These are phyloP conservation scores for Phanerochaete sordida DNA, from an alignment of 768 basidiomycete species.

Conservation along the genomic window DNA sequence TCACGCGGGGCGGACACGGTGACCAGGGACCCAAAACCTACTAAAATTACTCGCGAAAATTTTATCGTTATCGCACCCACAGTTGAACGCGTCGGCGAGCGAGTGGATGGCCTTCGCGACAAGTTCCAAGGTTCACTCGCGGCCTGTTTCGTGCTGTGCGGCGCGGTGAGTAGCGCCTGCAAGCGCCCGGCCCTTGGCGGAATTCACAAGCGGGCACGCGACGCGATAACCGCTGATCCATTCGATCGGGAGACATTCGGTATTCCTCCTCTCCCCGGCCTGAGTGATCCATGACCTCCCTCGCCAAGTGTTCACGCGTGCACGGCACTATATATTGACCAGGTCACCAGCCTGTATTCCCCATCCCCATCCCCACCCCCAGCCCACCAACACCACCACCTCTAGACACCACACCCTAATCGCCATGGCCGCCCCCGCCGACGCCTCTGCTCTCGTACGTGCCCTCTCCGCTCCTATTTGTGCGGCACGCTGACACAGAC, in stretches of 20 bases:
- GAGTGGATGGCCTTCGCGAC: not conserved
- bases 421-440: slow-evolving; percentile 5
- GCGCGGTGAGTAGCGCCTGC: too few species aligned
- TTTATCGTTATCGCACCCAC: not conserved
- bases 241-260: not conserved
- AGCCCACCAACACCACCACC: not conserved
- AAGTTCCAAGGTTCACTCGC: not conserved
- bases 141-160: not conserved
- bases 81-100: not conserved
- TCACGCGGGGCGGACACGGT: not conserved
- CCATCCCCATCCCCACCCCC: not conserved
- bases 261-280: not conserved
- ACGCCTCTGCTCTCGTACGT: not conserved
- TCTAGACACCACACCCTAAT: not conserved
- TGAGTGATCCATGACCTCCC: not conserved
- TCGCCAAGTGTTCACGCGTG: not conserved
- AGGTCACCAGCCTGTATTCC: not conserved
- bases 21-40: not conserved
- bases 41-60: not conserved
- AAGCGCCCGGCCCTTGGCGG: not conserved
- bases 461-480: not conserved
- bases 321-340: not conserved
- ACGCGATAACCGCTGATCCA: not conserved
- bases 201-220: not conserved
- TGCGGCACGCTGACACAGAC: not conserved